phyloP scores from a whole-genome alignment of 495 filamentous ascomycete species.

The Penicillium psychrofluorescens region DNA sequence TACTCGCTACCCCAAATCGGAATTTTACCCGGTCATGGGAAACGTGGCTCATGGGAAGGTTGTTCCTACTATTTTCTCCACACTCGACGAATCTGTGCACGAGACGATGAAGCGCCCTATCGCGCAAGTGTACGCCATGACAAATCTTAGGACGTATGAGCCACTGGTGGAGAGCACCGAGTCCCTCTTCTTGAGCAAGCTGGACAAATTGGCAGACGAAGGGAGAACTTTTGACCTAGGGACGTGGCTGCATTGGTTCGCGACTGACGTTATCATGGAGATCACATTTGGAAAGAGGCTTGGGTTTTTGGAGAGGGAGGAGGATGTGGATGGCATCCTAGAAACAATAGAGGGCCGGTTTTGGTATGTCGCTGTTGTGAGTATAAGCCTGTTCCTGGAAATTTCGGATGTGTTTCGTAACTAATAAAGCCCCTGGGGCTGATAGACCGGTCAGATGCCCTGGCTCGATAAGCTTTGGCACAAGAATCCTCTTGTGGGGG shows the following conservation, averaged over 20 bases:
- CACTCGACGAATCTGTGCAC: constrained; percentile 1
- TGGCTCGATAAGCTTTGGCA: constrained; percentile 21
- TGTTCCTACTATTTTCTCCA: constrained; percentile 4
- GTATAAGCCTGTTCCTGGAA: constrained; percentile 1
- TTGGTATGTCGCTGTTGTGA: constrained; percentile 9
- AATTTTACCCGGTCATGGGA: constrained; percentile 4
- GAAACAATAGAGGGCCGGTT: constrained; percentile 11
- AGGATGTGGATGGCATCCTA: constrained; percentile 24
- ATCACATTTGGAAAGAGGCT: constrained; percentile 26
- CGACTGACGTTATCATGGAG: constrained; percentile 32
- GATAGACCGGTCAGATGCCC: constrained; percentile 14
- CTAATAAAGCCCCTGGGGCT: neutral
- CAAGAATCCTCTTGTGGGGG: constrained; percentile 9
- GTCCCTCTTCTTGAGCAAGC: neutral
- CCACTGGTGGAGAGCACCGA: constrained; percentile 2
- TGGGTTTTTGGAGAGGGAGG: constrained; percentile 26
- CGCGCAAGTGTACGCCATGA: constrained; percentile 6
- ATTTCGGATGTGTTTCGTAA: neutral
- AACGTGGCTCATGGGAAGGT: constrained; percentile 3
- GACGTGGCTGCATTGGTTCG: constrained; percentile 34
- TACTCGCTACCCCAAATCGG: constrained; percentile 5
- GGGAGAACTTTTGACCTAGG: constrained; percentile 12
- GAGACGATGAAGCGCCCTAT: constrained; percentile 3
- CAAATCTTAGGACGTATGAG: constrained; percentile 1
- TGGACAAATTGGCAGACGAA: neutral